A percentile compares a stretch with the other conserved stretches of the same genome.
These are phyloP conservation scores for Carex sylvatica DNA, from an alignment of 202 grass and related monocot genomes.

Conservation along the genomic window DNA sequence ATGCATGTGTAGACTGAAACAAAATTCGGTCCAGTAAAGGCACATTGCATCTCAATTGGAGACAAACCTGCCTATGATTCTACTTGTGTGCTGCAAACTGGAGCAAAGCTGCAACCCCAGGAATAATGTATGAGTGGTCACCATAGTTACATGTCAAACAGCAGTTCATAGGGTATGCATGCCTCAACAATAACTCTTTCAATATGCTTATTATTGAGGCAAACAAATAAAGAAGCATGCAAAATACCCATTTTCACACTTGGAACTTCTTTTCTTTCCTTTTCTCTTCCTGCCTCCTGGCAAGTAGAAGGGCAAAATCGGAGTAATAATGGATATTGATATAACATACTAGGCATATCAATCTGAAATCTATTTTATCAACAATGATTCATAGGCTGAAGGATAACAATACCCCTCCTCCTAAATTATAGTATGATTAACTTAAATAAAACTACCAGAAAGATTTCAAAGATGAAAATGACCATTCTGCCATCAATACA, in stretches of 20 bases:
- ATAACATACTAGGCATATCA: neutral
- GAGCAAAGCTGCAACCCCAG: neutral
- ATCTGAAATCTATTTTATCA: neutral
- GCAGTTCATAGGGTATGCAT: neutral
- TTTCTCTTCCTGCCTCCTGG: neutral
- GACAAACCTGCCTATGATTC: neutral
- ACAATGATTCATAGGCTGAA: no score
- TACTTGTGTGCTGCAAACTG: neutral
- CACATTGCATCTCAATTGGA: neutral
- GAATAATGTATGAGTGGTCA: neutral
- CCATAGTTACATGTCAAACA: neutral
- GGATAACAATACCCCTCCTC: no score
- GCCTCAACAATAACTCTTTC: neutral
- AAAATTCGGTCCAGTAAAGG: neutral
- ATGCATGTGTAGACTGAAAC: neutral
- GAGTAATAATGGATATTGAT: neutral
- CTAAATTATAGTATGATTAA: no score
- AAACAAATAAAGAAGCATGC: constrained; percentile 1
- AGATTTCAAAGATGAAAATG: no score
- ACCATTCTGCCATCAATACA: no score
- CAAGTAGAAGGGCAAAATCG: neutral
- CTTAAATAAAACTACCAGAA: no score
- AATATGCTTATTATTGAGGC: neutral
- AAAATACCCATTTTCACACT: neutral
- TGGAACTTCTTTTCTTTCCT: neutral